Evolutionary conservation across 2,329 filamentous ascomycete species (phyloP), one percentile per base, ranked within the genome.

Genomic region (Stagonosporopsis cucurbitacearum): DNA sequence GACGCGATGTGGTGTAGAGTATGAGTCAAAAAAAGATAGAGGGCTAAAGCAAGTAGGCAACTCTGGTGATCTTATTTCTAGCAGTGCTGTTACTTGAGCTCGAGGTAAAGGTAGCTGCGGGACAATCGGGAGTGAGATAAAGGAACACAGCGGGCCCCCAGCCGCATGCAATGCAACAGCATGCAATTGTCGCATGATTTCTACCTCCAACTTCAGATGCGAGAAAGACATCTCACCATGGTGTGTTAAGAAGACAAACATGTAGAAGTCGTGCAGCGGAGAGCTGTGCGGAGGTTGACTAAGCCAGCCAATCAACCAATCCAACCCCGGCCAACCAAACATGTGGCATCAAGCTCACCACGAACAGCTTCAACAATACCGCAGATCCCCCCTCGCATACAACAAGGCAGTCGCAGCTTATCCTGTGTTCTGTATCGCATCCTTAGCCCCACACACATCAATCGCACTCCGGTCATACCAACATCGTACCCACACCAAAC

Each of bases 301-400:
- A 66, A 67, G 63, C 63, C 17, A 41, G 36, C 49, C 62, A 63
- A 45, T 59, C 54, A 63, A 63, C 55, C 63, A 53, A 50, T 60
- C 63, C 11, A 37, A 37, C 5, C 12, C 32, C 32, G 32, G 6
- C 32, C 19, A 20, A 37, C 35, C 35, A 26, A 63, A 67, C 64
- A 71, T 69, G 63, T 71, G 68, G 68, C 68, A 63, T 65, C 64
- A 67, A 67, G 63, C 66, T 61, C 56, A 54, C 56, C 41, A 61
- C 33, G 46, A 59, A 9, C 28, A 60, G 50, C 50, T 63, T 36
- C 50, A 53, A 54, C 42, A 58, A 47, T 39, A 56, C 12, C 32
- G 52, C 59, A 36, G 23, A 30, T 39, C 41, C 43, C 37, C 37
- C 42, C 13, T n/a, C 25, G n/a, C 15, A 43, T 26, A 30, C n/a